These are phyloP conservation scores for Camellia japonica DNA, from an alignment of 148 eudicot genomes.

Conservation along the genomic window DNA sequence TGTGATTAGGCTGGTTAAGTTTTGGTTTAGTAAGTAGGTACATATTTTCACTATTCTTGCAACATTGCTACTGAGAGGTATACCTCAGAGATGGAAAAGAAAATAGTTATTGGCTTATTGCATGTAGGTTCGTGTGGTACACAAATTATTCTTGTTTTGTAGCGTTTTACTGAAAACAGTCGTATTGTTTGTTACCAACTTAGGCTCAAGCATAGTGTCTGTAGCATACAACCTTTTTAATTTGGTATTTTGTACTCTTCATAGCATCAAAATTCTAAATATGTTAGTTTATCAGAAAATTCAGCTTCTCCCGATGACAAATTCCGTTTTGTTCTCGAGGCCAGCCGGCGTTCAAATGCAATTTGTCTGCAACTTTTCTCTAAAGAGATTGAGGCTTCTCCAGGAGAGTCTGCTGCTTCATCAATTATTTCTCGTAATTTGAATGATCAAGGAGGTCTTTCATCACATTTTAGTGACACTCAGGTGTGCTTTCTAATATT, in stretches of 20 bases:
- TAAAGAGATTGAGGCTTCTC: constrained; percentile 76
- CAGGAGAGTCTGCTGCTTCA: constrained; percentile 85
- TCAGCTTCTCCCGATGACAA: constrained; percentile 67
- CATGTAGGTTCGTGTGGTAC: background rate
- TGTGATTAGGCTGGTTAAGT: no score
- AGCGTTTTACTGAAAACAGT: background rate
- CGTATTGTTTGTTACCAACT: background rate
- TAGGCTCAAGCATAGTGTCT: background rate
- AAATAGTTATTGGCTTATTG: no score
- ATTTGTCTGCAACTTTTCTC: constrained; percentile 74
- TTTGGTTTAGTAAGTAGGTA: no score
- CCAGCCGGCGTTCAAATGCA: constrained; percentile 75
- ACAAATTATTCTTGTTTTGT: background rate
- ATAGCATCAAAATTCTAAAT: constrained; percentile 31
- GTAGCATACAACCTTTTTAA: background rate
- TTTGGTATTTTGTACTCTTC: constrained; percentile 6
- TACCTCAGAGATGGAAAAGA: no score
- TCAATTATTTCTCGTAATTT: constrained; percentile 79
- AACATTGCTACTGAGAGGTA: no score
- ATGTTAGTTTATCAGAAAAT: constrained; percentile 43
- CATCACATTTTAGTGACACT: constrained; percentile 9
- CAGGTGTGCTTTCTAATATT: constrained; percentile 39
- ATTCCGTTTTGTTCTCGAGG: constrained; percentile 71
- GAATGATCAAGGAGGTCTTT: constrained; percentile 47
- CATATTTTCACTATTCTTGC: no score